A percentile compares a stretch with the other conserved stretches of the same genome.
These are phyloP conservation scores for Eragrostis tef DNA, from an alignment of 202 grass and related monocot genomes.

Conservation along the genomic window DNA sequence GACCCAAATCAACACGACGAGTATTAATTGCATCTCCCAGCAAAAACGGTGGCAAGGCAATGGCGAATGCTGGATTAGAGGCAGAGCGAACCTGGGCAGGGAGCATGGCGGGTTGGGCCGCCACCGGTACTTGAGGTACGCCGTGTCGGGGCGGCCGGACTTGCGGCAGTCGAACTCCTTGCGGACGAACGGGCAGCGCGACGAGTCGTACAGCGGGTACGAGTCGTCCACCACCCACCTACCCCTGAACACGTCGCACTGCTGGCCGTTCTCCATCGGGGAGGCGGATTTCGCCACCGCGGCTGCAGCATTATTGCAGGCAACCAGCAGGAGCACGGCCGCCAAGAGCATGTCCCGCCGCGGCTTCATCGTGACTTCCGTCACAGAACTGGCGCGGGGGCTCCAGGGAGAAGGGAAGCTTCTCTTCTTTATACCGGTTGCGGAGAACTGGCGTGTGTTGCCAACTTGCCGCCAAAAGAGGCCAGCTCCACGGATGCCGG, in stretches of 20 bases:
- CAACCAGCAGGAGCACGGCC: slow-evolving; percentile 28
- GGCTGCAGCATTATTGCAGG: slow-evolving; percentile 9
- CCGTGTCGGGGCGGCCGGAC: slow-evolving; percentile 54
- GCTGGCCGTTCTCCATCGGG: slow-evolving; percentile 1
- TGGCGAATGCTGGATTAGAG: too few relatives aligned
- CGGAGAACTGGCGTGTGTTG: too few relatives aligned
- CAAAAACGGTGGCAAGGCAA: too few relatives aligned
- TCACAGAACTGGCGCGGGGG: not conserved
- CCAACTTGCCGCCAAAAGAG: too few relatives aligned
- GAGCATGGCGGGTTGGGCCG: slow-evolving; percentile 65
- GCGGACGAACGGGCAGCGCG: slow-evolving; percentile 69
- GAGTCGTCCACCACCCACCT: slow-evolving; percentile 68
- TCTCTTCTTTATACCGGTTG: not conserved
- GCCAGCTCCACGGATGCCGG: too few relatives aligned
- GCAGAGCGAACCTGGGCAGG: slow-evolving; percentile 53
- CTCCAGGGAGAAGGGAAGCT: not conserved
- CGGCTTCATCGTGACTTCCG: slow-evolving; percentile 19
- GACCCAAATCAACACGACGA: not conserved
- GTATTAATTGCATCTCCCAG: too few relatives aligned
- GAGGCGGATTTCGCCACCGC: not conserved
- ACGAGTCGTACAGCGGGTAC: slow-evolving; percentile 73
- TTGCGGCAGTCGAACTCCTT: slow-evolving; percentile 60
- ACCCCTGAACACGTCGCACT: slow-evolving; percentile 66
- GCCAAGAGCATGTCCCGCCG: not conserved
- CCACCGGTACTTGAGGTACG: slow-evolving; percentile 77